Conservation (phyloP, 1,284 basidiomycete species). For the Rhodotorula sp. region DNA sequence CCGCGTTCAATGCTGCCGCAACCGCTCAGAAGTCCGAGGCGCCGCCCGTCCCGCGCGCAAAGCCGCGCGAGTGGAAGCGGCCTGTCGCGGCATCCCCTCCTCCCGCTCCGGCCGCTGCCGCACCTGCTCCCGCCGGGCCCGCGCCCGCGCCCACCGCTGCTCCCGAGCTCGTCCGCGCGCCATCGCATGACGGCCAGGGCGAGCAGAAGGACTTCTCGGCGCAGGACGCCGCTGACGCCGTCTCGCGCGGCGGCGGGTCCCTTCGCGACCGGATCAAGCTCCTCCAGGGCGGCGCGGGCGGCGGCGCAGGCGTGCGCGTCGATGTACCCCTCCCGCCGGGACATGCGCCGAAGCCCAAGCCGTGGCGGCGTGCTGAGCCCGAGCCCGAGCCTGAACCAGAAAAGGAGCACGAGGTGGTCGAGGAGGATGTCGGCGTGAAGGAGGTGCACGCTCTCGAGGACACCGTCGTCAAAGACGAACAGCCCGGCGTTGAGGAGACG, state of each 20-base stretch:
- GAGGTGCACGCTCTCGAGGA: background rate
- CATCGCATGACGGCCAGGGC: slow-evolving; percentile 6
- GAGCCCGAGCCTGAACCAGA: slow-evolving; percentile 13
- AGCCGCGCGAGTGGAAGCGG: slow-evolving; percentile 36
- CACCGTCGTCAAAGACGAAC: slow-evolving; percentile 48
- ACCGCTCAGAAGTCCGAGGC: slow-evolving; percentile 1
- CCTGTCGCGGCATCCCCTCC: slow-evolving; percentile 27
- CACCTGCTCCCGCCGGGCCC: slow-evolving; percentile 27
- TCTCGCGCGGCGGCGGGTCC: slow-evolving; percentile 51
- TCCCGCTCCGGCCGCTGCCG: slow-evolving; percentile 27
- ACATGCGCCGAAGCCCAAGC: slow-evolving; percentile 62
- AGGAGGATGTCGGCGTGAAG: slow-evolving; percentile 42
- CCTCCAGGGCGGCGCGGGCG: slow-evolving; percentile 62
- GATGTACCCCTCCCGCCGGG: slow-evolving; percentile 62
- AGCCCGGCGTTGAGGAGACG: slow-evolving; percentile 46
- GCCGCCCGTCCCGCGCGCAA: slow-evolving; percentile 64
- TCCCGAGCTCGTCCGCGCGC: background rate
- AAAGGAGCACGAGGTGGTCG: slow-evolving; percentile 17
- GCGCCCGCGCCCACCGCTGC: background rate
- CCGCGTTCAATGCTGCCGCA: slow-evolving; percentile 48
- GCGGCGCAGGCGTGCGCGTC: slow-evolving; percentile 49
- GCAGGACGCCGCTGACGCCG: slow-evolving; percentile 36
- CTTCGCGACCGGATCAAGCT: slow-evolving; percentile 91
- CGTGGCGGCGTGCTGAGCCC: slow-evolving; percentile 29
- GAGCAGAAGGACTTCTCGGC: slow-evolving; percentile 37